phyloP scores from a whole-genome alignment of 2,329 filamentous ascomycete species.

The Fusarium tricinctum region DNA sequence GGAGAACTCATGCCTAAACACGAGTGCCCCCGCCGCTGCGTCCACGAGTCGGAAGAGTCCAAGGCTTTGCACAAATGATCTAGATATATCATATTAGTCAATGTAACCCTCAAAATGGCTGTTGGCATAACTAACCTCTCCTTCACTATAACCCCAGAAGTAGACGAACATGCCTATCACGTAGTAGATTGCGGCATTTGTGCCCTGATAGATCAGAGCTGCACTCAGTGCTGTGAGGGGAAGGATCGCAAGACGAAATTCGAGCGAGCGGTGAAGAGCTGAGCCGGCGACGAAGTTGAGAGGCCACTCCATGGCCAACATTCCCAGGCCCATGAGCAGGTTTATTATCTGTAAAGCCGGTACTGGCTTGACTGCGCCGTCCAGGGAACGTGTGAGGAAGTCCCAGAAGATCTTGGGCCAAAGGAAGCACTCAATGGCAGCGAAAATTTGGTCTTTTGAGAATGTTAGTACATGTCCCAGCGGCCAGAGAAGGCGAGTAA shows the following conservation, averaged over 20 bases:
- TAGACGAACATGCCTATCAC: slow-evolving; percentile 87
- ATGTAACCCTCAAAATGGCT: neutral
- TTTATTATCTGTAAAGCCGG: slow-evolving; percentile 93
- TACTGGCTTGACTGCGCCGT: slow-evolving; percentile 86
- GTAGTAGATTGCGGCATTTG: slow-evolving; percentile 94
- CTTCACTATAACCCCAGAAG: slow-evolving; percentile 97
- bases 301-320: slow-evolving; percentile 93
- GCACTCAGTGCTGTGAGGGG: slow-evolving; percentile 82
- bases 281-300: slow-evolving; percentile 82
- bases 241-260: slow-evolving; percentile 84
- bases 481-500: neutral
- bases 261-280: slow-evolving; percentile 86
- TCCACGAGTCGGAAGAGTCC: slow-evolving; percentile 74
- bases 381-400: slow-evolving; percentile 91
- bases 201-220: slow-evolving; percentile 89
- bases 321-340: slow-evolving; percentile 81
- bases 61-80: slow-evolving; percentile 78
- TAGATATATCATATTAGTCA: slow-evolving; percentile 51
- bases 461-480: slow-evolving; percentile 45
- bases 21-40: slow-evolving; percentile 47
- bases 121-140: slow-evolving; percentile 77
- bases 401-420: slow-evolving; percentile 99
- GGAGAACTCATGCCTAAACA: slow-evolving; percentile 33
- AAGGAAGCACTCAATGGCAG: slow-evolving; percentile 89
- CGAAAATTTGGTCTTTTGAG: slow-evolving; percentile 85